Conservation (phyloP, 2,329 filamentous ascomycete species). For the Dothideomycetidae sp. region DNA sequence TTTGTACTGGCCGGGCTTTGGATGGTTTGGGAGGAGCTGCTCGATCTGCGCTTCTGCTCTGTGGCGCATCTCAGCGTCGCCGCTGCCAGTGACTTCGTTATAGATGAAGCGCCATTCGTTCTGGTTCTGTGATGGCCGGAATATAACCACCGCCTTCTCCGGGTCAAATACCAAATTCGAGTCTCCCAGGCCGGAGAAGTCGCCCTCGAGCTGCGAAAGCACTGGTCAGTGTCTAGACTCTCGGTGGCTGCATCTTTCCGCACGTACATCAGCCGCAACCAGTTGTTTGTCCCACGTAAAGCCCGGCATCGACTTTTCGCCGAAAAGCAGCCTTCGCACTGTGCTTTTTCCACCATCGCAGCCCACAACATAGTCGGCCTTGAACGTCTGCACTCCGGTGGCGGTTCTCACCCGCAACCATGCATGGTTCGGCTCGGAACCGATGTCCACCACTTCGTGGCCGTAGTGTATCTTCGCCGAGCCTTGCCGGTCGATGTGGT, state of each 20-base stretch:
- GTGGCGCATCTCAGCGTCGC: slow-evolving; percentile 16
- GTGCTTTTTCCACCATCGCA: slow-evolving; percentile 41
- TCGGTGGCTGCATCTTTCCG: background rate
- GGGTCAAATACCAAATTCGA: slow-evolving; percentile 29
- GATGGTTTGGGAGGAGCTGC: slow-evolving; percentile 15
- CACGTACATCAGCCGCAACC: slow-evolving; percentile 21
- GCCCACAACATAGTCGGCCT: slow-evolving; percentile 41
- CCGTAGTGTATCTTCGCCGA: slow-evolving; percentile 16
- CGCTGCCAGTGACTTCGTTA: slow-evolving; percentile 19
- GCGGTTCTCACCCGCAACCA: slow-evolving; percentile 16
- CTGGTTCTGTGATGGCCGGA: slow-evolving; percentile 16
- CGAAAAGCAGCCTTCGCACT: slow-evolving; percentile 27
- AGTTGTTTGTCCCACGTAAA: slow-evolving; percentile 15
- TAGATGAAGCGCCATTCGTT: slow-evolving; percentile 31
- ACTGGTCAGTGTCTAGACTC: slow-evolving; percentile 22
- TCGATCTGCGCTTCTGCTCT: slow-evolving; percentile 16
- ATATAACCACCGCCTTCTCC: slow-evolving; percentile 14
- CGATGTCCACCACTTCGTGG: slow-evolving; percentile 16
- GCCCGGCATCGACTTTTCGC: slow-evolving; percentile 13
- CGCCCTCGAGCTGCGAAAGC: too few species aligned
- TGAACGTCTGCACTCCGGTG: slow-evolving; percentile 13
- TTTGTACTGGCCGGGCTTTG: slow-evolving; percentile 19
- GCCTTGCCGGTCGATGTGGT: slow-evolving; percentile 21
- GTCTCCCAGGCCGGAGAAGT: slow-evolving; percentile 26
- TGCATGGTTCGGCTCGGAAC: slow-evolving; percentile 14